phyloP scores from a whole-genome alignment of 352 stramenopile genomes.

The Phytophthora colocasiae region DNA sequence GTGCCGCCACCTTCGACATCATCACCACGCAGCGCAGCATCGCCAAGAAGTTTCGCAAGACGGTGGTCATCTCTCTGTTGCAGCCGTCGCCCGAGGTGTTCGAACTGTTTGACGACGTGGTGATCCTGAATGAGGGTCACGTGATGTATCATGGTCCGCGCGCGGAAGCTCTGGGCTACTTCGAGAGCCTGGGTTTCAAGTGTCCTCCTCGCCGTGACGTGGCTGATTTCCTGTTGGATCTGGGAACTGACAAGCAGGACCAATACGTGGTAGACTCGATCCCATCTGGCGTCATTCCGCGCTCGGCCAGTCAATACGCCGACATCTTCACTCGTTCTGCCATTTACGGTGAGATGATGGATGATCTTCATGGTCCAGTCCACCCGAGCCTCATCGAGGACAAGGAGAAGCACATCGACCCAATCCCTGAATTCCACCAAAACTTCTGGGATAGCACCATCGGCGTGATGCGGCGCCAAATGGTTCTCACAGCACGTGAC shows the following conservation, averaged over 20 bases:
- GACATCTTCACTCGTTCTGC: slow-evolving; percentile 21
- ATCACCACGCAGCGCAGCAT: slow-evolving; percentile 55
- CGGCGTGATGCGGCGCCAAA: slow-evolving; percentile 44
- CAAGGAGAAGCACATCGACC: slow-evolving; percentile 81
- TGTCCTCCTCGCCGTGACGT: slow-evolving; percentile 74
- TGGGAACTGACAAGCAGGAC: slow-evolving; percentile 50
- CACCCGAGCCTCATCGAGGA: slow-evolving; percentile 23
- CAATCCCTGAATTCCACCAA: slow-evolving; percentile 45
- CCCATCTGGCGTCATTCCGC: slow-evolving; percentile 8
- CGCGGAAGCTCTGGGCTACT: slow-evolving; percentile 80
- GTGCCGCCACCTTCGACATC: slow-evolving; percentile 71
- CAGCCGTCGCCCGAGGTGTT: slow-evolving; percentile 94
- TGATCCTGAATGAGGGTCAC: slow-evolving; percentile 90
- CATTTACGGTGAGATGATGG: slow-evolving; percentile 26
- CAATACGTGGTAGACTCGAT: slow-evolving; percentile 34
- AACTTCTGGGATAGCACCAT: slow-evolving; percentile 34
- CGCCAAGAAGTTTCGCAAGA: slow-evolving; percentile 57
- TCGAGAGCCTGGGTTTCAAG: slow-evolving; percentile 72
- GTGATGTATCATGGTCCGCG: slow-evolving; percentile 89
- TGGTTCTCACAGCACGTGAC: slow-evolving; percentile 45
- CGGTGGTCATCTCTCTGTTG: slow-evolving; percentile 83
- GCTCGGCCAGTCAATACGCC: slow-evolving; percentile 34
- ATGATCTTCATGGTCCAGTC: slow-evolving; percentile 18
- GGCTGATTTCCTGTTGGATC: slow-evolving; percentile 91
- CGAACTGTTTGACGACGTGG: slow-evolving; percentile 93